Conservation (phyloP, 441 rosid species). For the Populus trichocarpa region DNA sequence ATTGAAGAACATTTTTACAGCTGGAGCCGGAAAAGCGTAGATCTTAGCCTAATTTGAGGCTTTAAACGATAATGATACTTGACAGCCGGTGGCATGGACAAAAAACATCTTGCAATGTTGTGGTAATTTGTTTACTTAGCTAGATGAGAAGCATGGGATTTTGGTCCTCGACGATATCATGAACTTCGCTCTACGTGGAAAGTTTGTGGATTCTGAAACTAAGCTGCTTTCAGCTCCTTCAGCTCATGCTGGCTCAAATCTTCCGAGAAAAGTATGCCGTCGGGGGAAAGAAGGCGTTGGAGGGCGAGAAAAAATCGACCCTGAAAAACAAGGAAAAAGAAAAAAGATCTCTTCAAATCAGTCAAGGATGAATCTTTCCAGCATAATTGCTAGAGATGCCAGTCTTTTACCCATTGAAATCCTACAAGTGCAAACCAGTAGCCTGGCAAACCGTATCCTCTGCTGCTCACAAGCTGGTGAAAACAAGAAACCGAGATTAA, state of each 20-base stretch:
- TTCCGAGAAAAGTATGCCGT: slow-evolving; percentile 43
- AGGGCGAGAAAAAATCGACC: slow-evolving; percentile 59
- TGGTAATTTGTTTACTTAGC: neutral
- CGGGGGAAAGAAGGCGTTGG: slow-evolving; percentile 65
- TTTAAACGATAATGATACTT: neutral
- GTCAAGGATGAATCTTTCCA: neutral
- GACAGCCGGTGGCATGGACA: neutral
- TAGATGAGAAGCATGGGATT: neutral
- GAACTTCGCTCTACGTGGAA: neutral
- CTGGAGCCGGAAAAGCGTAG: neutral
- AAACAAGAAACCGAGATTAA: neutral
- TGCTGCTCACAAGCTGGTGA: slow-evolving; percentile 35
- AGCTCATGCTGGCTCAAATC: slow-evolving; percentile 24
- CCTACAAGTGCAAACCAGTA: slow-evolving; percentile 70
- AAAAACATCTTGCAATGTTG: neutral
- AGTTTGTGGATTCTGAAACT: slow-evolving; percentile 7
- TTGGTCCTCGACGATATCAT: neutral
- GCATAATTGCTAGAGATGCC: neutral
- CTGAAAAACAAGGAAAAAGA: slow-evolving; percentile 38
- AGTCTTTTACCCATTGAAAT: slow-evolving; percentile 71
- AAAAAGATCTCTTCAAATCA: neutral
- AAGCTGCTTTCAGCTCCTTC: slow-evolving; percentile 38
- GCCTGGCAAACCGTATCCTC: slow-evolving; percentile 51
- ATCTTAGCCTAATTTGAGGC: neutral
- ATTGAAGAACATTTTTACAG: neutral